Percentiles rank a stretch among this genome's conserved stretches.
Conservation (phyloP, 306 rosid species). For the Rubus idaeus region DNA sequence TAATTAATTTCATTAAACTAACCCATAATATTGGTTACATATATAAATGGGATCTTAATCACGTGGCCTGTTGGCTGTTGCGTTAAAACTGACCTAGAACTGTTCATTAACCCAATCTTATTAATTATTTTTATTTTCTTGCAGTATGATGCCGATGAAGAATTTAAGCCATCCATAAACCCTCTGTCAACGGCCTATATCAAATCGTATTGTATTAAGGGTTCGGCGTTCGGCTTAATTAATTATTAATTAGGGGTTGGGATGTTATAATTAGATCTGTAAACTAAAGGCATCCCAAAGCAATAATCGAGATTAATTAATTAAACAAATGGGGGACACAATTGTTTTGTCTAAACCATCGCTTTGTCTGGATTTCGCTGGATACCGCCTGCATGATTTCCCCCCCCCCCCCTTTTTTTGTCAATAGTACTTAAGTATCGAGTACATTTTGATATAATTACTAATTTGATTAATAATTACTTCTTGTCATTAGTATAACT, state of each 20-base stretch:
- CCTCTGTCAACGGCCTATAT: background rate
- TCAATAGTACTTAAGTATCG: background rate
- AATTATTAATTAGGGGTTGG: background rate
- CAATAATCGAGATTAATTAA: conserved; percentile 9
- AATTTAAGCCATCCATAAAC: background rate
- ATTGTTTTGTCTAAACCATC: conserved; percentile 14
- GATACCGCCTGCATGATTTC: background rate
- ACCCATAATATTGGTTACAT: background rate
- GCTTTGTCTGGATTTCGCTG: conserved; percentile 32
- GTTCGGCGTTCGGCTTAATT: background rate
- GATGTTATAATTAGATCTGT: conserved; percentile 2
- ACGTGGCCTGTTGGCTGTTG: conserved; percentile 33
- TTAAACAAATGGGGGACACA: conserved; percentile 7
- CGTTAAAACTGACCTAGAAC: conserved; percentile 17
- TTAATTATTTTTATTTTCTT: background rate
- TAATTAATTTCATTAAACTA: background rate
- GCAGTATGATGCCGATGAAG: background rate
- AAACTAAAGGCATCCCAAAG: conserved; percentile 15
- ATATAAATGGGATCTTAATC: conserved; percentile 28
- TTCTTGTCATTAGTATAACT: too few species aligned
- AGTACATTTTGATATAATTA: background rate
- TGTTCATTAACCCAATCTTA: background rate
- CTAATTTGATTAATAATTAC: background rate
- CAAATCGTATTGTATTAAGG: background rate
- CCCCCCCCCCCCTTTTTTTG: too few species aligned